Evolutionary conservation across 2,329 filamentous ascomycete genomes (phyloP).

Genomic region (Myriosclerotinia duriaeana): DNA sequence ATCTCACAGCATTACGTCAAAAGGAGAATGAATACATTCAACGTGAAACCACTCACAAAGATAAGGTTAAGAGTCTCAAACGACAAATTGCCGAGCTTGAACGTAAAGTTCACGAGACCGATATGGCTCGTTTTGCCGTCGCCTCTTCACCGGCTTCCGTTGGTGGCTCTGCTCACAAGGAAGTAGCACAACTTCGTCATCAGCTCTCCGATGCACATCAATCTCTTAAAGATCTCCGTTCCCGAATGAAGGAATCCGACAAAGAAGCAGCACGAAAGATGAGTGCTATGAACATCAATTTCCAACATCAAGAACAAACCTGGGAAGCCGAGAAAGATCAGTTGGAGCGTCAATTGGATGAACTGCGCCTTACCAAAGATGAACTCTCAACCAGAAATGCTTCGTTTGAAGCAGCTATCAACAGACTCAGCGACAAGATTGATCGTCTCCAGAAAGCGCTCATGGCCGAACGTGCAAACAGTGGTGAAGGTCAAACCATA

Average conservation of each 20-base stretch:
- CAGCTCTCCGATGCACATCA: slow-evolving; percentile 62
- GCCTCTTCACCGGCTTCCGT: slow-evolving; percentile 50
- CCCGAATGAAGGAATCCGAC: slow-evolving; percentile 51
- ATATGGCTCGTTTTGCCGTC: slow-evolving; percentile 51
- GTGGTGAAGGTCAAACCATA: slow-evolving; percentile 57
- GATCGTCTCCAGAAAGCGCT: slow-evolving; percentile 49
- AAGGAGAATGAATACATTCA: slow-evolving; percentile 65
- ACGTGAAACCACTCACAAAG: slow-evolving; percentile 64
- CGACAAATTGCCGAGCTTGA: slow-evolving; percentile 66
- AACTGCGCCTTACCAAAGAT: slow-evolving; percentile 49
- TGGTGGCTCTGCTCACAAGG: slow-evolving; percentile 55
- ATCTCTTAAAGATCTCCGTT: slow-evolving; percentile 55
- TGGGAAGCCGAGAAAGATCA: slow-evolving; percentile 41
- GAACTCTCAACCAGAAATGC: slow-evolving; percentile 41
- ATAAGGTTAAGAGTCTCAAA: slow-evolving; percentile 62
- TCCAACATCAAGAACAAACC: slow-evolving; percentile 48
- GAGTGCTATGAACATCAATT: slow-evolving; percentile 51
- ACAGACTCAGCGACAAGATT: slow-evolving; percentile 52
- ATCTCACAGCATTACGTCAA: slow-evolving; percentile 61
- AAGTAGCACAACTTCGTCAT: slow-evolving; percentile 58
- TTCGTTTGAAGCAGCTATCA: slow-evolving; percentile 48
- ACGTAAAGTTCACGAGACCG: slow-evolving; percentile 63
- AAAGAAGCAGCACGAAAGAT: slow-evolving; percentile 43
- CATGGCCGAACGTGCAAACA: slow-evolving; percentile 54
- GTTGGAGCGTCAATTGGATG: slow-evolving; percentile 46